Percentiles rank a stretch among this genome's conserved stretches.
These are phyloP conservation scores for Neoscytalidium dimidiatum DNA, from an alignment of 2,329 filamentous ascomycete genomes.

Conservation along the genomic window DNA sequence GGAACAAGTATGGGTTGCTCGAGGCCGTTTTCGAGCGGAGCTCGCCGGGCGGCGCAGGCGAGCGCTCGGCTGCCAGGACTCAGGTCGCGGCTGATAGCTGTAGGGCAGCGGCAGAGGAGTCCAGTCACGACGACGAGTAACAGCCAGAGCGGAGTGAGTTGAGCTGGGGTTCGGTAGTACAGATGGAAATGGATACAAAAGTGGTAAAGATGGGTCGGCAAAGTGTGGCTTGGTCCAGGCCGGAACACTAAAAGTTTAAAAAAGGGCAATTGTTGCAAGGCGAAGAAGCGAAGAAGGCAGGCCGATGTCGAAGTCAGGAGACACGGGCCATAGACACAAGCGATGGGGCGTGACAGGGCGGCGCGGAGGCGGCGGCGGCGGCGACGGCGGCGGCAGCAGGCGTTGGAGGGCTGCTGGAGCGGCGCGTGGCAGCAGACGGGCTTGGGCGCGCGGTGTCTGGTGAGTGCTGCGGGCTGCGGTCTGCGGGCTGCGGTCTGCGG, in stretches of 20 bases:
- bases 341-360: not conserved
- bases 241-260: conserved; percentile 4
- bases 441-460: not conserved
- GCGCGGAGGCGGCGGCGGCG: not conserved
- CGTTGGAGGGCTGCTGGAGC: not conserved
- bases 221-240: conserved; percentile 9
- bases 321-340: not conserved
- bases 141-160: not conserved
- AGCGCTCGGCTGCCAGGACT: not conserved
- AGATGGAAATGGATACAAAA: conserved; percentile 13
- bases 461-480: not conserved
- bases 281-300: conserved; percentile 39
- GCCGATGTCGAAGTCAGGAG: not conserved
- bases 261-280: conserved; percentile 40
- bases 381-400: not conserved
- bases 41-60: not conserved
- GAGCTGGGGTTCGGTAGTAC: not conserved
- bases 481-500: not conserved
- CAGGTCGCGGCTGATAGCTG: not conserved
- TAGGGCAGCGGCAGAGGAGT: not conserved
- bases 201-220: conserved; percentile 13
- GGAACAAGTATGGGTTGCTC: not conserved
- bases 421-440: not conserved
- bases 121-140: not conserved
- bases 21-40: not conserved